phyloP scores from a whole-genome alignment of 2,329 filamentous ascomycete genomes.

The Paracamarosporium sp. region DNA sequence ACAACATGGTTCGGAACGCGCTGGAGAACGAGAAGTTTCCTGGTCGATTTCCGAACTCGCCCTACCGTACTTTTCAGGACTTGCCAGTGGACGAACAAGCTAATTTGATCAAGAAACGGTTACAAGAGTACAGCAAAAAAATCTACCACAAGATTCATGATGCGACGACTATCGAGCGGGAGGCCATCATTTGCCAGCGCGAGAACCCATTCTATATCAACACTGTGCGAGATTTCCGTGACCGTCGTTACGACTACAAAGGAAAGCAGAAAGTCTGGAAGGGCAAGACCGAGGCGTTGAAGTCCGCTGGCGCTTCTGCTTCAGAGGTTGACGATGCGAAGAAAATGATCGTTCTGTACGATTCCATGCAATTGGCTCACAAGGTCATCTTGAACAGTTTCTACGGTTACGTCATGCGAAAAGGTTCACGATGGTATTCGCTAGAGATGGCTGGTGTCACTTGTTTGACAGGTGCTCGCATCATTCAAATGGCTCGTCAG shows the following conservation, averaged over 20 bases:
- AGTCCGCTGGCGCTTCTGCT: constrained; percentile 77
- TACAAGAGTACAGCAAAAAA: constrained; percentile 95
- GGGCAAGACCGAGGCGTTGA: constrained; percentile 87
- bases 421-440: constrained; percentile 98
- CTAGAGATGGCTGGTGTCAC: constrained; percentile 99
- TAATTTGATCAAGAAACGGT: constrained; percentile 77
- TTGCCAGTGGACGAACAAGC: constrained; percentile 84
- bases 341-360: constrained; percentile 97
- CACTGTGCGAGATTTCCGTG: constrained; percentile 93
- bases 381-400: constrained; percentile 99
- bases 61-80: constrained; percentile 79
- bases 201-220: constrained; percentile 99
- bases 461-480: constrained; percentile 92
- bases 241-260: constrained; percentile 98
- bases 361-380: constrained; percentile 94
- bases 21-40: constrained; percentile 94
- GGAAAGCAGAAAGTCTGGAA: constrained; percentile 99
- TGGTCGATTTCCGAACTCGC: constrained; percentile 73
- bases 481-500: constrained; percentile 94
- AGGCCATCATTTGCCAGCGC: constrained; percentile 97
- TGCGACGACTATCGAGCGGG: constrained; percentile 86
- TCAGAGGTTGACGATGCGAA: constrained; percentile 90
- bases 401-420: constrained; percentile 99
- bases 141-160: constrained; percentile 99
- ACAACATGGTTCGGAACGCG: constrained; percentile 97